Conservation (phyloP, 352 stramenopile genomes). For the Globisporangium iwayamae region DNA sequence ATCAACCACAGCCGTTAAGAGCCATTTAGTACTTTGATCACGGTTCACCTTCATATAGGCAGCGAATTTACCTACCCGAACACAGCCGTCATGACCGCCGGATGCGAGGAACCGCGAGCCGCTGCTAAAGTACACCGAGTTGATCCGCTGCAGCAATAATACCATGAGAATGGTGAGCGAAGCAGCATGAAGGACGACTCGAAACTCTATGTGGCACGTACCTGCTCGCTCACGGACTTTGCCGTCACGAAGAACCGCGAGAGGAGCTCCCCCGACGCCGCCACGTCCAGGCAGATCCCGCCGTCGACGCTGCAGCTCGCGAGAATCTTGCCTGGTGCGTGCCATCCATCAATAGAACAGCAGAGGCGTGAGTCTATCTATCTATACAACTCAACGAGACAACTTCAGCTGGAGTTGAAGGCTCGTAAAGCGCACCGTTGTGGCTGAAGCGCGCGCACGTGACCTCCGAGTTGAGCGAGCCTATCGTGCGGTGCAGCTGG, state of each 20-base stretch:
- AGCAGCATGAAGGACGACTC: not conserved
- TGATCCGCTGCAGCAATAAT: conserved; percentile 37
- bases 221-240: conserved; percentile 32
- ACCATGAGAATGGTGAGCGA: not conserved
- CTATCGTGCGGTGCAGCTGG: conserved; percentile 35
- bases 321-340: conserved; percentile 44
- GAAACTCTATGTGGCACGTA: conserved; percentile 15
- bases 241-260: conserved; percentile 61
- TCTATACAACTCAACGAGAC: not conserved
- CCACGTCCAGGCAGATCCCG: conserved; percentile 54
- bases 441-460: conserved; percentile 65
- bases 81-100: conserved; percentile 47
- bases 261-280: conserved; percentile 49
- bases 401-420: too few relatives aligned
- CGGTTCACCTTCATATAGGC: not conserved
- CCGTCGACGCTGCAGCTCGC: conserved; percentile 59
- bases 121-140: conserved; percentile 64
- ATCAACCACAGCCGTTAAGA: not conserved
- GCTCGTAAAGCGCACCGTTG: conserved; percentile 28
- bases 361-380: not conserved
- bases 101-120: conserved; percentile 68
- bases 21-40: not conserved
- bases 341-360: not conserved
- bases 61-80: conserved; percentile 26
- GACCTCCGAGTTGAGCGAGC: conserved; percentile 50